These are phyloP conservation scores for Curvularia hawaiiensis DNA, from an alignment of 2,329 filamentous ascomycete genomes.

Conservation along the genomic window DNA sequence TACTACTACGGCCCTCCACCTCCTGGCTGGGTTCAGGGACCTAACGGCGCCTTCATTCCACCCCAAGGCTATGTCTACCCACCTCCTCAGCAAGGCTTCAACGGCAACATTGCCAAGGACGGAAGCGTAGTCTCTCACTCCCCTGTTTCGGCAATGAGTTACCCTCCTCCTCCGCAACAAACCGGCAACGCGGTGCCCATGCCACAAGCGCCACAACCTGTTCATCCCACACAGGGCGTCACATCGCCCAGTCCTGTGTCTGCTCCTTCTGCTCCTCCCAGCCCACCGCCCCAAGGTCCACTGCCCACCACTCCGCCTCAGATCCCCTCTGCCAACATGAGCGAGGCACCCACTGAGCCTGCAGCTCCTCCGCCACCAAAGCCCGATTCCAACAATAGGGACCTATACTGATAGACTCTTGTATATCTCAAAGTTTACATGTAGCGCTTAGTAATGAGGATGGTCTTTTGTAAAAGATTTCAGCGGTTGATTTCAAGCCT, in stretches of 20 bases:
- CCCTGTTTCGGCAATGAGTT: constrained; percentile 9
- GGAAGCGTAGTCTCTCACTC: constrained; percentile 17
- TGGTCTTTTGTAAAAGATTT: not conserved
- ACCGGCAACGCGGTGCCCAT: not conserved
- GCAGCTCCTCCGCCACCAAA: constrained; percentile 14
- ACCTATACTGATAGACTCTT: constrained; percentile 25
- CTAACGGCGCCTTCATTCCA: constrained; percentile 26
- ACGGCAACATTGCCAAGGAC: constrained; percentile 20
- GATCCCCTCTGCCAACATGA: constrained; percentile 2
- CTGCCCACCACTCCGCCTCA: constrained; percentile 11
- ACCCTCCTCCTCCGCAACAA: not conserved
- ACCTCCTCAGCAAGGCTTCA: constrained; percentile 14
- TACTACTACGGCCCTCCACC: constrained; percentile 34
- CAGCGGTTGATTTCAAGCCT: not conserved
- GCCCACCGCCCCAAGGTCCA: constrained; percentile 12
- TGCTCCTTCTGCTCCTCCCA: constrained; percentile 5
- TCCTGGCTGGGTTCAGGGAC: constrained; percentile 25
- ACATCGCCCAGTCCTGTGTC: not conserved
- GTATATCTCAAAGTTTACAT: not conserved
- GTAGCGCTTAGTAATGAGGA: not conserved
- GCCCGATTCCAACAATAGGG: constrained; percentile 23
- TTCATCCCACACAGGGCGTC: constrained; percentile 15
- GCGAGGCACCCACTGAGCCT: constrained; percentile 4
- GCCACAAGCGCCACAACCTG: constrained; percentile 4
- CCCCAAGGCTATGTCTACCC: constrained; percentile 25